Evolutionary conservation across 2,329 filamentous ascomycete species (phyloP).

Genomic region (Trichoderma guizhouense): DNA sequence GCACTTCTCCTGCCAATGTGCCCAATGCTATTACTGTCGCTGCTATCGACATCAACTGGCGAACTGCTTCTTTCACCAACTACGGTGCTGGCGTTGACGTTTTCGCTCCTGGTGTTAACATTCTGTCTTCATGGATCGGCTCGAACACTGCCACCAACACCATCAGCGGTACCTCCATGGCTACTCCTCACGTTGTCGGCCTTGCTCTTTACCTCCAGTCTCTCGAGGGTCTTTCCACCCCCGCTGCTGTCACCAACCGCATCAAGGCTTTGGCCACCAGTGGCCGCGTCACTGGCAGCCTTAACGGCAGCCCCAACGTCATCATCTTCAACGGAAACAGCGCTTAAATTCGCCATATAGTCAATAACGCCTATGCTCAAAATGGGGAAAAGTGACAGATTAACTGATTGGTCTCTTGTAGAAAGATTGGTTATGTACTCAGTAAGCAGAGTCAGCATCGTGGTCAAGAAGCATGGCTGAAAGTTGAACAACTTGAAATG

Average conservation of each 20-base stretch:
- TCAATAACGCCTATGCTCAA: background rate
- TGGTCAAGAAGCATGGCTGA: background rate
- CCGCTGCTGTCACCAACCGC: slow-evolving; percentile 41
- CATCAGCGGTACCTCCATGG: slow-evolving; percentile 44
- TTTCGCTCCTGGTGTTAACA: slow-evolving; percentile 40
- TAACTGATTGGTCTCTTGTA: background rate
- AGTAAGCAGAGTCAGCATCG: background rate
- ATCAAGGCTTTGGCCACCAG: slow-evolving; percentile 42
- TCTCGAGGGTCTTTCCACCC: slow-evolving; percentile 40
- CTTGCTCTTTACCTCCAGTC: slow-evolving; percentile 43
- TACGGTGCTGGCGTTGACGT: slow-evolving; percentile 41
- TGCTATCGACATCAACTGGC: slow-evolving; percentile 39
- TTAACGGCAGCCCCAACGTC: slow-evolving; percentile 42
- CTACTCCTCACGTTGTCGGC: slow-evolving; percentile 40
- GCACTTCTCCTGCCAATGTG: slow-evolving; percentile 45
- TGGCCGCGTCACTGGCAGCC: slow-evolving; percentile 34
- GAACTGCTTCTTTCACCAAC: slow-evolving; percentile 47
- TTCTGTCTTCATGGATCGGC: slow-evolving; percentile 43
- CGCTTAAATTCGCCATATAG: slow-evolving; percentile 14
- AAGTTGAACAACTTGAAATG: background rate
- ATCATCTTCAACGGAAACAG: slow-evolving; percentile 46
- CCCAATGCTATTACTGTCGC: slow-evolving; percentile 48
- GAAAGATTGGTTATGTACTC: background rate
- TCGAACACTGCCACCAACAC: slow-evolving; percentile 30
- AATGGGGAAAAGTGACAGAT: background rate